Evolutionary conservation across 2,329 filamentous ascomycete species (phyloP).

Genomic region (Colletotrichum simmondsii): DNA sequence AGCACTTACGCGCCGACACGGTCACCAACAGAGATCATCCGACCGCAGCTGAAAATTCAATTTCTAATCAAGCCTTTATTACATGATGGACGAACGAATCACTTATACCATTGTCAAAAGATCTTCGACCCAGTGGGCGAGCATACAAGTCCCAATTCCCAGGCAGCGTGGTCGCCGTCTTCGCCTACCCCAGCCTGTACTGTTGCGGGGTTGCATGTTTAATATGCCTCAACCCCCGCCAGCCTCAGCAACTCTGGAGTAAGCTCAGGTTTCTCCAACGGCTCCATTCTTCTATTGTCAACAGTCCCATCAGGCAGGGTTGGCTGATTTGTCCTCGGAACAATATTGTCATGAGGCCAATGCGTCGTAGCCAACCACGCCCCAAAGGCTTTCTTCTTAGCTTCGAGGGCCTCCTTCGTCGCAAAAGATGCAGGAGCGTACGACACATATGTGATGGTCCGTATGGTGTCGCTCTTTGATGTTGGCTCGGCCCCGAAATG

Average conservation of each 20-base stretch:
- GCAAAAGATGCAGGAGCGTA: constrained; percentile 49
- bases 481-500: constrained; percentile 41
- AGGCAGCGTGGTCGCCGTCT: not conserved
- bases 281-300: constrained; percentile 19
- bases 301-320: constrained; percentile 35
- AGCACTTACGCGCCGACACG: no score
- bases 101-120: no score
- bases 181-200: no score
- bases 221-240: not conserved
- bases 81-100: no score
- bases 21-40: no score
- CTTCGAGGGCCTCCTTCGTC: constrained; percentile 38
- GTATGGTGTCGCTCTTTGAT: constrained; percentile 44
- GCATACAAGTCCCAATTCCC: not conserved
- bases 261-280: constrained; percentile 11
- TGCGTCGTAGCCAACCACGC: constrained; percentile 41
- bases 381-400: constrained; percentile 37
- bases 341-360: constrained; percentile 51
- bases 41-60: no score
- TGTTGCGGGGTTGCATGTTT: not conserved
- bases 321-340: constrained; percentile 37
- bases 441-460: constrained; percentile 48
- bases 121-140: not conserved
- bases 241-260: constrained; percentile 5
- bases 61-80: no score